phyloP scores from a whole-genome alignment of 805 yeast species.

The Schwanniomyces pseudopolymorphus region DNA sequence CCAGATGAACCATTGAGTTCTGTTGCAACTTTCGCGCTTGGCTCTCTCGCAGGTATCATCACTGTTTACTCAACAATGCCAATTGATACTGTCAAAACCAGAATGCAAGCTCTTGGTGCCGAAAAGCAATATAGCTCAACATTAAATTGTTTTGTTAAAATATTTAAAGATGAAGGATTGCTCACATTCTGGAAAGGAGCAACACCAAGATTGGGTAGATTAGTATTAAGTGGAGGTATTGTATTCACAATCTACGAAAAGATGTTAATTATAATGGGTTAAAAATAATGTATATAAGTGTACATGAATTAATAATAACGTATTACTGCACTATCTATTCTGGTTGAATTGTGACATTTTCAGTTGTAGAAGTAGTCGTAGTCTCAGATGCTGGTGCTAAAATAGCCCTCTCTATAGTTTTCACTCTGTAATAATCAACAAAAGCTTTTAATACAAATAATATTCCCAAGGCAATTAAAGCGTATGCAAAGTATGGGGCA shows the following conservation, averaged over 20 bases:
- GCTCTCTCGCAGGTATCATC: slow-evolving; percentile 85
- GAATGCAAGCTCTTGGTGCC: slow-evolving; percentile 94
- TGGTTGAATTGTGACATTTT: not conserved
- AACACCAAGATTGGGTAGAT: slow-evolving; percentile 91
- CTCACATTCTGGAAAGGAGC: slow-evolving; percentile 97
- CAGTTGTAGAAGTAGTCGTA: slow-evolving; percentile 1
- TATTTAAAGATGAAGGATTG: slow-evolving; percentile 85
- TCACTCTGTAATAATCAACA: slow-evolving; percentile 73
- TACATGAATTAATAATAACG: slow-evolving; percentile 2
- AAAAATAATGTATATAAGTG: slow-evolving; percentile 6
- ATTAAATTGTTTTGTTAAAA: slow-evolving; percentile 73
- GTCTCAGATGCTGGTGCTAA: slow-evolving; percentile 41
- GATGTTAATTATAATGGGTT: slow-evolving; percentile 61
- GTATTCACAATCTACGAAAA: slow-evolving; percentile 96
- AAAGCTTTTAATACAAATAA: slow-evolving; percentile 65
- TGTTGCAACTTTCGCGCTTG: slow-evolving; percentile 79
- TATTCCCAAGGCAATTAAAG: slow-evolving; percentile 66
- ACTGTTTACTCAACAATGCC: slow-evolving; percentile 96
- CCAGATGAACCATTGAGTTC: slow-evolving; percentile 76
- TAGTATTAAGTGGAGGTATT: slow-evolving; percentile 92
- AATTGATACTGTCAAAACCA: slow-evolving; percentile 90
- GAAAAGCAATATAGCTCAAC: slow-evolving; percentile 70
- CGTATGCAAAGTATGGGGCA: slow-evolving; percentile 60
- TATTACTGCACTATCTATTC: not conserved
- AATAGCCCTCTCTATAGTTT: slow-evolving; percentile 68